Percentiles rank a stretch among this genome's conserved stretches.
Evolutionary conservation across 768 basidiomycete genomes (phyloP).

Genomic region (Lactifluus volemus): DNA sequence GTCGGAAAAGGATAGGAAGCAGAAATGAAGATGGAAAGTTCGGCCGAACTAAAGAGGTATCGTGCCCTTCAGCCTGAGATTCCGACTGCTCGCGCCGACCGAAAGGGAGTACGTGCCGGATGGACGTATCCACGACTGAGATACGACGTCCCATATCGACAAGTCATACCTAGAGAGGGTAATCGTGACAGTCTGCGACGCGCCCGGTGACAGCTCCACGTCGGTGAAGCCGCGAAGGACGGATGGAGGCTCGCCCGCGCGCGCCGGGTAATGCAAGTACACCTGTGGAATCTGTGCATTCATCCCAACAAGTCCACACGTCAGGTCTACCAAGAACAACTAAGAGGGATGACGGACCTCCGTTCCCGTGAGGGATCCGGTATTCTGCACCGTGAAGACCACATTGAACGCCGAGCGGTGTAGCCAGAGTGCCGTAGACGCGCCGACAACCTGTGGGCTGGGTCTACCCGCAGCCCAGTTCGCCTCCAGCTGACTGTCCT

Average conservation of each 20-base stretch:
- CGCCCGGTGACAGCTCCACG: slow-evolving; percentile 19
- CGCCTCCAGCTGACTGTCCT: slow-evolving; percentile 32
- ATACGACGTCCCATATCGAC: slow-evolving; percentile 29
- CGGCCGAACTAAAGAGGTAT: neutral
- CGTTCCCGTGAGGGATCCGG: slow-evolving; percentile 49
- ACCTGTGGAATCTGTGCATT: slow-evolving; percentile 62
- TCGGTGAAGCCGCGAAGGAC: slow-evolving; percentile 34
- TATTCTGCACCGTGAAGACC: slow-evolving; percentile 58
- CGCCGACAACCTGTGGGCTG: slow-evolving; percentile 46
- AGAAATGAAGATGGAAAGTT: neutral
- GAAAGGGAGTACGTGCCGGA: slow-evolving; percentile 25
- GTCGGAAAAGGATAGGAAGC: too few relatives aligned
- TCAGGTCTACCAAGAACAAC: neutral
- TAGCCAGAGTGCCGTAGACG: slow-evolving; percentile 58
- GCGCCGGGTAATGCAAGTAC: slow-evolving; percentile 59
- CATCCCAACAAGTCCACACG: neutral
- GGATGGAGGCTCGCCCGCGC: slow-evolving; percentile 61
- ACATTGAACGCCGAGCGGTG: slow-evolving; percentile 57
- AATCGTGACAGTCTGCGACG: slow-evolving; percentile 17
- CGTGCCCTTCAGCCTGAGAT: slow-evolving; percentile 6
- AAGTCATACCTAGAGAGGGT: slow-evolving; percentile 21
- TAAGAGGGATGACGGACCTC: slow-evolving; percentile 37
- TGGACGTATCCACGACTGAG: slow-evolving; percentile 29
- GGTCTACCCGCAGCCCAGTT: slow-evolving; percentile 56
- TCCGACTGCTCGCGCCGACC: slow-evolving; percentile 24